Evolutionary conservation across 257 asterid genomes (phyloP).

Genomic region (Lantana camara): DNA sequence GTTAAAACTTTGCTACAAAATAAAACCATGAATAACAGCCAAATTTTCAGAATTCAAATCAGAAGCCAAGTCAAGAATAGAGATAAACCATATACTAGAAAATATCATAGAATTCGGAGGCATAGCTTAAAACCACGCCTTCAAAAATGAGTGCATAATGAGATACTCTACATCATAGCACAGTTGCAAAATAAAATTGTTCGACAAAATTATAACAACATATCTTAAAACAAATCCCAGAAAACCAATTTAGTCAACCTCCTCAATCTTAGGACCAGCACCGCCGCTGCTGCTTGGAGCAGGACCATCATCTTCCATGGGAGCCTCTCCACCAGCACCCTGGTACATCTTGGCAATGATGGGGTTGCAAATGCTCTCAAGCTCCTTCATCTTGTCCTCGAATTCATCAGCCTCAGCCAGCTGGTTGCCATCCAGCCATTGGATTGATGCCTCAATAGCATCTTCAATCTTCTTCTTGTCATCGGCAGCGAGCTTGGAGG

Average conservation of each 20-base stretch:
- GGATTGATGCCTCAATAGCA: constrained; percentile 45
- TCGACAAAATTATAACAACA: not conserved
- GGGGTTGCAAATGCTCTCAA: constrained; percentile 53
- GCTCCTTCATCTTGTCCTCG: constrained; percentile 52
- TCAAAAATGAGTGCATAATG: not conserved
- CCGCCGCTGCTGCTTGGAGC: constrained; percentile 47
- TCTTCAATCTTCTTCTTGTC: constrained; percentile 66
- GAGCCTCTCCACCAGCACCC: constrained; percentile 56
- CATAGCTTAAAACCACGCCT: not conserved
- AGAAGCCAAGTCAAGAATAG: too few species aligned
- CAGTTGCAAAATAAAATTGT: not conserved
- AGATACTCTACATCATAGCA: not conserved
- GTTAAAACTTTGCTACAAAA: too few species aligned
- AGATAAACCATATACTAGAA: too few species aligned
- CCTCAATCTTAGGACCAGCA: constrained; percentile 66
- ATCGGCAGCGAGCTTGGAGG: constrained; percentile 49
- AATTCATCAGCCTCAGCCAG: constrained; percentile 43
- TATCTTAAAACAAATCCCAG: not conserved
- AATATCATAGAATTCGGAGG: not conserved
- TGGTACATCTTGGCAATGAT: constrained; percentile 59
- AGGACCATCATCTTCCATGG: constrained; percentile 56
- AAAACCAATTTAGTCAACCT: constrained; percentile 46
- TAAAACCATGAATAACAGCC: too few species aligned
- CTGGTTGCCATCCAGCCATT: constrained; percentile 49
- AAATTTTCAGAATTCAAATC: too few species aligned